These are phyloP conservation scores for Carallia pectinifolia DNA, from an alignment of 345 rosid genomes.

Conservation along the genomic window DNA sequence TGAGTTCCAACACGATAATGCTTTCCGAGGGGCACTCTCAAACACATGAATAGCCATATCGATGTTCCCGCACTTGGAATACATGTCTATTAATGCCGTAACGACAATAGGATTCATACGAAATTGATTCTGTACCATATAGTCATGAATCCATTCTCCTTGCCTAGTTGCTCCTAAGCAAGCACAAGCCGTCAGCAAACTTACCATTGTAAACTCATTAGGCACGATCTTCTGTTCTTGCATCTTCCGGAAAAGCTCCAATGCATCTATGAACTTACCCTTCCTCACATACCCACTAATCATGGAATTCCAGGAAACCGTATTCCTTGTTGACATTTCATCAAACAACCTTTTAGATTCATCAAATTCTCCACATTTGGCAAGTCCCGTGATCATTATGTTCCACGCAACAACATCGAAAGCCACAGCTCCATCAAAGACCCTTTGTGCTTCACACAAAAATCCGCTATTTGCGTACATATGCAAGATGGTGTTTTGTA, in stretches of 20 bases:
- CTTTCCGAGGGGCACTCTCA: conserved; percentile 29
- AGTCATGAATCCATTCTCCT: conserved; percentile 76
- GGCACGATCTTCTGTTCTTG: conserved; percentile 31
- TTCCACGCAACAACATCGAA: conserved; percentile 62
- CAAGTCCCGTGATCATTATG: conserved; percentile 51
- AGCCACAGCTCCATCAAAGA: conserved; percentile 30
- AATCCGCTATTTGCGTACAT: conserved; percentile 65
- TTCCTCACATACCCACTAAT: not conserved
- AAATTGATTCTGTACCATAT: conserved; percentile 40
- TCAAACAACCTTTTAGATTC: conserved; percentile 53
- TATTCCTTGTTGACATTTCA: conserved; percentile 42
- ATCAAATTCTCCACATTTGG: conserved; percentile 53
- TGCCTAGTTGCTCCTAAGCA: conserved; percentile 59
- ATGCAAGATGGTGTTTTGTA: conserved; percentile 50
- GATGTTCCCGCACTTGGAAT: conserved; percentile 64
- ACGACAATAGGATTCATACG: conserved; percentile 49
- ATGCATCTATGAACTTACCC: conserved; percentile 1
- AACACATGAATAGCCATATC: conserved; percentile 48
- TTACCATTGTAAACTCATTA: conserved; percentile 72
- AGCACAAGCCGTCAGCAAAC: conserved; percentile 67
- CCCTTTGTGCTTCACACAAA: conserved; percentile 50
- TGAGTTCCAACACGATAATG: conserved; percentile 77
- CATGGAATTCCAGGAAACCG: conserved; percentile 73
- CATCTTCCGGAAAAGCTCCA: not conserved
- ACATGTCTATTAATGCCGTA: conserved; percentile 77